These are phyloP conservation scores for Trichosporon sp. DNA, from an alignment of 1,284 basidiomycete genomes.

Conservation along the genomic window DNA sequence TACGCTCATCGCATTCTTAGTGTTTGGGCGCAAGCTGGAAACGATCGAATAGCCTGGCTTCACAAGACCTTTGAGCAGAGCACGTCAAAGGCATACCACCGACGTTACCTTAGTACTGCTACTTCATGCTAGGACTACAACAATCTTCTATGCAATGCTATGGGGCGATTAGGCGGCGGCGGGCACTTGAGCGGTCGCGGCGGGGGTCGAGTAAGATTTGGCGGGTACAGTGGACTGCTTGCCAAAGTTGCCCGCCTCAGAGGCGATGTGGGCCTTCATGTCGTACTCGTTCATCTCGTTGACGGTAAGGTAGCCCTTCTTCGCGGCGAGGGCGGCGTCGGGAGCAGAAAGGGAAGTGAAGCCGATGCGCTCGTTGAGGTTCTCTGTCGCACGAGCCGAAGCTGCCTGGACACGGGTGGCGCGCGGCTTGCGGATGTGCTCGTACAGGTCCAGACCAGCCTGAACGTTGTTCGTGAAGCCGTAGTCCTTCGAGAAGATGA, in stretches of 20 bases:
- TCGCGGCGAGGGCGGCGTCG: constrained; percentile 30
- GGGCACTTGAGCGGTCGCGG: neutral
- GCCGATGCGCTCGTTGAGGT: constrained; percentile 48
- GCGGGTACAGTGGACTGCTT: constrained; percentile 7
- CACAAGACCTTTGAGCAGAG: neutral
- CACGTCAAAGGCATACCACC: too few species aligned
- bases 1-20: too few species aligned
- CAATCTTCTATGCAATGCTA: neutral
- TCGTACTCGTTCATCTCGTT: constrained; percentile 40
- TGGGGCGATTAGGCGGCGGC: neutral
- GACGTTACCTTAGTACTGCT: too few species aligned
- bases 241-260: constrained; percentile 10
- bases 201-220: neutral
- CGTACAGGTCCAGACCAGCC: constrained; percentile 42
- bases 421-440: constrained; percentile 45
- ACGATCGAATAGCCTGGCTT: too few species aligned
- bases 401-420: constrained; percentile 47
- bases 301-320: constrained; percentile 40
- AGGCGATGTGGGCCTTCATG: constrained; percentile 28
- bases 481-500: constrained; percentile 34
- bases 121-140: neutral
- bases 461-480: constrained; percentile 35
- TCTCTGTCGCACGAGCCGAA: constrained; percentile 40
- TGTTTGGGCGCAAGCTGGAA: too few species aligned
- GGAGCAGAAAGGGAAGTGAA: constrained; percentile 43